Percentiles rank a stretch among this genome's conserved stretches.
Conservation (phyloP, 305 asterid species). For the Ilex paraguariensis region DNA sequence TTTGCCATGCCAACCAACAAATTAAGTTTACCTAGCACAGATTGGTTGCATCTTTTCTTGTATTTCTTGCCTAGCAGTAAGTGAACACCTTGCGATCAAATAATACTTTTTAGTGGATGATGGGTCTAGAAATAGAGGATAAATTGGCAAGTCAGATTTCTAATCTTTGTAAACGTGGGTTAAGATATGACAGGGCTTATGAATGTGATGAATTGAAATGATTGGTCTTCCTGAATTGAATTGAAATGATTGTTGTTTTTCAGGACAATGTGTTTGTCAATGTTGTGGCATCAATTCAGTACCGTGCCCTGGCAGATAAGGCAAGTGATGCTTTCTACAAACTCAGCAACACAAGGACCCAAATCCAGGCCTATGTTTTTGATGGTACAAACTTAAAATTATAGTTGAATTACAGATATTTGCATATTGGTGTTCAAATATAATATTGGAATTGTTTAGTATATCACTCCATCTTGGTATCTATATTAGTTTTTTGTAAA, state of each 20-base stretch:
- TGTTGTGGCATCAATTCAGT: constrained; percentile 83
- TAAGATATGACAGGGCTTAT: neutral
- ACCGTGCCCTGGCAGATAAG: constrained; percentile 73
- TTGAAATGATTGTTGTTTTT: constrained; percentile 15
- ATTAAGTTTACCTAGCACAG: too few species aligned
- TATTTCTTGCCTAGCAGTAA: too few species aligned
- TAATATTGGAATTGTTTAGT: too few species aligned
- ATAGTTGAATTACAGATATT: neutral
- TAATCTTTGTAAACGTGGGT: neutral
- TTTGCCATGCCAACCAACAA: neutral
- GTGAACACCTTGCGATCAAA: too few species aligned
- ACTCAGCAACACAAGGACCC: constrained; percentile 75
- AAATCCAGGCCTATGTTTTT: constrained; percentile 89
- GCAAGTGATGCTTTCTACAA: constrained; percentile 84
- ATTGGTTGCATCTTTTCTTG: too few species aligned
- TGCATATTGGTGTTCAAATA: neutral
- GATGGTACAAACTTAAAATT: constrained; percentile 42
- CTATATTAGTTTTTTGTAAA: too few species aligned
- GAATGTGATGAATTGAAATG: too few species aligned
- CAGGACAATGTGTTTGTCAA: constrained; percentile 91
- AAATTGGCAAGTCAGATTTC: too few species aligned
- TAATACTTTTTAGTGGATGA: too few species aligned
- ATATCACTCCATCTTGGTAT: too few species aligned
- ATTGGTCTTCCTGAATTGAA: neutral
- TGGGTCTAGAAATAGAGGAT: too few species aligned